Conservation (phyloP, 2,329 filamentous ascomycete genomes). For the Aspergillus caelatus region DNA sequence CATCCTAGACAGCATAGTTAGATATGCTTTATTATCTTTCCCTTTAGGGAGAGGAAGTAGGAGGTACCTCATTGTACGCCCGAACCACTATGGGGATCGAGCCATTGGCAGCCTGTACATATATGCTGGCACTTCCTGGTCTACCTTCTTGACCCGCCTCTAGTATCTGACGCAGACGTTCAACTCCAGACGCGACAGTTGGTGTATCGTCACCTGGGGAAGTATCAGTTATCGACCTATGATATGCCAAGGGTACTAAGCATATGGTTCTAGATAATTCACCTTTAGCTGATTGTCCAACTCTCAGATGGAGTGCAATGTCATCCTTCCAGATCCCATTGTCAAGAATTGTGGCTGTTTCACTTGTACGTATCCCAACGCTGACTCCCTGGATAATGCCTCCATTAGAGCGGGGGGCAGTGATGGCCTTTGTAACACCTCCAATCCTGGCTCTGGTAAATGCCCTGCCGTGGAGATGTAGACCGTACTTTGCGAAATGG, state of each 20-base stretch:
- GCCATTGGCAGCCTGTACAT: slow-evolving; percentile 2
- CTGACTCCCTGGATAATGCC: slow-evolving; percentile 59
- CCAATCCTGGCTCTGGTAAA: slow-evolving; percentile 56
- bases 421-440: slow-evolving; percentile 62
- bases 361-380: slow-evolving; percentile 52
- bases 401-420: slow-evolving; percentile 53
- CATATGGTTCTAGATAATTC: too few species aligned
- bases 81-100: slow-evolving; percentile 4
- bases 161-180: background rate
- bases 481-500: slow-evolving; percentile 49
- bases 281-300: slow-evolving; percentile 7
- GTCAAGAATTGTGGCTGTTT: background rate
- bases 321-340: slow-evolving; percentile 2
- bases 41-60: background rate
- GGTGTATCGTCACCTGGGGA: background rate
- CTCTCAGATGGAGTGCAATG: slow-evolving; percentile 5
- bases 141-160: background rate
- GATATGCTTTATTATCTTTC: background rate
- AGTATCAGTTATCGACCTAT: background rate
- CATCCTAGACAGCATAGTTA: background rate
- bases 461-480: slow-evolving; percentile 57
- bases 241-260: background rate
- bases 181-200: background rate
- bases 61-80: slow-evolving; percentile 4
- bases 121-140: background rate